phyloP scores from a whole-genome alignment of 192 early-diverging fungal species.

The Martensiomyces pterosporus region DNA sequence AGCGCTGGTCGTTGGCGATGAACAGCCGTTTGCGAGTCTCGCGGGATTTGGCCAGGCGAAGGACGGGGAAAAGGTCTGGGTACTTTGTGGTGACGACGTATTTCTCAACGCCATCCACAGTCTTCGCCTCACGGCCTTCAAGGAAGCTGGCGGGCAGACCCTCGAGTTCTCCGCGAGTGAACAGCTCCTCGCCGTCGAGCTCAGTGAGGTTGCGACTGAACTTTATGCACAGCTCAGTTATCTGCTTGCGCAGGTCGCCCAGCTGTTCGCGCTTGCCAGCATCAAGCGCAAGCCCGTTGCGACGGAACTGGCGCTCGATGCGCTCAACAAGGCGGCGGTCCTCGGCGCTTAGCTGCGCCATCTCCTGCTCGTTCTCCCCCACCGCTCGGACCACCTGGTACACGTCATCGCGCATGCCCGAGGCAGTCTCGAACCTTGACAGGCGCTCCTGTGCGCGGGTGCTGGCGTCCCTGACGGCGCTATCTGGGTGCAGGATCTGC shows the following conservation, averaged over 20 bases:
- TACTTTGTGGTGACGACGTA: conserved; percentile 64
- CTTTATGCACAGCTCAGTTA: conserved; percentile 58
- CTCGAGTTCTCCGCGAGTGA: conserved; percentile 52
- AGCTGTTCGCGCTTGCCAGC: conserved; percentile 52
- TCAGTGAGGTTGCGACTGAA: conserved; percentile 60
- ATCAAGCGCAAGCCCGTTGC: conserved; percentile 60
- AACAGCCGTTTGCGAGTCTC: conserved; percentile 43
- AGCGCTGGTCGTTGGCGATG: conserved; percentile 44
- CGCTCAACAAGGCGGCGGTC: conserved; percentile 56
- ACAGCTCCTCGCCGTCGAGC: conserved; percentile 42
- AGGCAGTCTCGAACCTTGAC: conserved; percentile 50
- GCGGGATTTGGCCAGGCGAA: conserved; percentile 40
- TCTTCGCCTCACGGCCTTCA: conserved; percentile 46
- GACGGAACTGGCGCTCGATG: conserved; percentile 51
- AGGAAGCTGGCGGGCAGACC: conserved; percentile 64
- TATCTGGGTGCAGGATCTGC: conserved; percentile 3
- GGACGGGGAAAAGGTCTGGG: conserved; percentile 29
- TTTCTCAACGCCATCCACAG: conserved; percentile 52
- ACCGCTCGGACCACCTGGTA: conserved; percentile 34
- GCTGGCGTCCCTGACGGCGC: conserved; percentile 50
- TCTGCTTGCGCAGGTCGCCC: conserved; percentile 52
- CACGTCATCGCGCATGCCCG: conserved; percentile 47
- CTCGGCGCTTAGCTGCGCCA: conserved; percentile 43
- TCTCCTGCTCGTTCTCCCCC: background rate
- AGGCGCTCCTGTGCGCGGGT: conserved; percentile 45